Conservation (phyloP, 768 basidiomycete species). For the Lactifluus piperatus region DNA sequence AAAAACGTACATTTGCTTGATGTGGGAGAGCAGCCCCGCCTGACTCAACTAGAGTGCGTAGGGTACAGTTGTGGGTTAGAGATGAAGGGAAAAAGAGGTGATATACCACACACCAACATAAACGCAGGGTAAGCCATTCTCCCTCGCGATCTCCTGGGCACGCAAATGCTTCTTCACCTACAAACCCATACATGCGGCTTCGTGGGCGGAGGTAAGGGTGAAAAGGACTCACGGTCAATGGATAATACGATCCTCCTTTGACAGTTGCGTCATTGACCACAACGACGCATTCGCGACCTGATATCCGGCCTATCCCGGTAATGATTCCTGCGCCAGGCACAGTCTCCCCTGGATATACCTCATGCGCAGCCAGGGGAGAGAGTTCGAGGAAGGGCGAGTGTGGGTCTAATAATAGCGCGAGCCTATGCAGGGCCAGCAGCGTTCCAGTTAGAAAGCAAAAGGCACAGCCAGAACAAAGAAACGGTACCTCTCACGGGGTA, state of each 20-base stretch:
- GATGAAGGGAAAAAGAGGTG: slow-evolving; percentile 6
- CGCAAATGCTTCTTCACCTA: slow-evolving; percentile 93
- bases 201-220: background rate
- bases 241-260: slow-evolving; percentile 90
- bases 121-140: slow-evolving; percentile 83
- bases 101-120: slow-evolving; percentile 63
- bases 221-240: slow-evolving; percentile 50
- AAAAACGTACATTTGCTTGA: slow-evolving; percentile 65
- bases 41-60: slow-evolving; percentile 60
- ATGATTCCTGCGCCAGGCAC: slow-evolving; percentile 89
- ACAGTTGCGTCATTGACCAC: slow-evolving; percentile 94
- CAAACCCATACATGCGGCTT: background rate
- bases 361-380: slow-evolving; percentile 77
- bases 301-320: slow-evolving; percentile 64
- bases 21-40: slow-evolving; percentile 89
- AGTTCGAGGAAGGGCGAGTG: slow-evolving; percentile 87
- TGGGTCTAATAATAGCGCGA: slow-evolving; percentile 65
- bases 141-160: slow-evolving; percentile 90
- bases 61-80: background rate
- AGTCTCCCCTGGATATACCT: slow-evolving; percentile 65
- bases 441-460: too few species aligned
- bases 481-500: slow-evolving; percentile 74
- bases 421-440: background rate
- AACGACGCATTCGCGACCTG: slow-evolving; percentile 77
- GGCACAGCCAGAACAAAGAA: background rate